Evolutionary conservation across 805 yeast genomes (phyloP).

Genomic region (Ogataea nitratoaversa): DNA sequence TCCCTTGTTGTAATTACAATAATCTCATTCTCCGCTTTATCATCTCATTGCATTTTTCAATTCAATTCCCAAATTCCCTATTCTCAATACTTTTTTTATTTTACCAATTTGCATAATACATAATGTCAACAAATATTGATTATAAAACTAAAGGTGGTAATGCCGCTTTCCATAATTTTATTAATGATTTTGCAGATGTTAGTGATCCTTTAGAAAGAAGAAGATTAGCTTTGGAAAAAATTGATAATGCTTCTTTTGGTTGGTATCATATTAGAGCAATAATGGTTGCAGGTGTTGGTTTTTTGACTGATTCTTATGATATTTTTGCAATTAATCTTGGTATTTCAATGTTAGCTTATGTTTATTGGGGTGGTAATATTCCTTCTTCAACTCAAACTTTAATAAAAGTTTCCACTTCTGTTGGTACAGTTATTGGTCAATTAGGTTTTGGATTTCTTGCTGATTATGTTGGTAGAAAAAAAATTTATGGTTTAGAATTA

Average conservation of each 20-base stretch:
- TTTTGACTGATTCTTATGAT: slow-evolving; percentile 89
- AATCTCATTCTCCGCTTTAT: too few relatives aligned
- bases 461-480: slow-evolving; percentile 81
- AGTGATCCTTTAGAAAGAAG: slow-evolving; percentile 85
- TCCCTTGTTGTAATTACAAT: too few relatives aligned
- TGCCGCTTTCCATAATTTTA: slow-evolving; percentile 79
- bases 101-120: too few relatives aligned
- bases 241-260: slow-evolving; percentile 73
- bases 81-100: too few relatives aligned
- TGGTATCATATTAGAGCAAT: slow-evolving; percentile 84
- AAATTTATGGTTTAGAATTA: slow-evolving; percentile 81
- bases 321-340: slow-evolving; percentile 86
- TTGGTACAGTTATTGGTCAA: slow-evolving; percentile 92
- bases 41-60: too few relatives aligned
- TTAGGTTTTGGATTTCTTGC: slow-evolving; percentile 78
- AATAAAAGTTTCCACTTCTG: slow-evolving; percentile 84
- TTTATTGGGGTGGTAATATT: slow-evolving; percentile 57
- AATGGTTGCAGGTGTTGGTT: slow-evolving; percentile 88
- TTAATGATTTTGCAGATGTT: slow-evolving; percentile 75
- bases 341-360: slow-evolving; percentile 72
- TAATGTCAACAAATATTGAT: not conserved
- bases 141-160: slow-evolving; percentile 65
- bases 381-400: slow-evolving; percentile 74
- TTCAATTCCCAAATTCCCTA: too few relatives aligned
- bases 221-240: slow-evolving; percentile 78